Evolutionary conservation across 2,329 filamentous ascomycete genomes (phyloP), one percentile per base, ranked within the genome.

Genomic region (Tricladium varicosporioides): DNA sequence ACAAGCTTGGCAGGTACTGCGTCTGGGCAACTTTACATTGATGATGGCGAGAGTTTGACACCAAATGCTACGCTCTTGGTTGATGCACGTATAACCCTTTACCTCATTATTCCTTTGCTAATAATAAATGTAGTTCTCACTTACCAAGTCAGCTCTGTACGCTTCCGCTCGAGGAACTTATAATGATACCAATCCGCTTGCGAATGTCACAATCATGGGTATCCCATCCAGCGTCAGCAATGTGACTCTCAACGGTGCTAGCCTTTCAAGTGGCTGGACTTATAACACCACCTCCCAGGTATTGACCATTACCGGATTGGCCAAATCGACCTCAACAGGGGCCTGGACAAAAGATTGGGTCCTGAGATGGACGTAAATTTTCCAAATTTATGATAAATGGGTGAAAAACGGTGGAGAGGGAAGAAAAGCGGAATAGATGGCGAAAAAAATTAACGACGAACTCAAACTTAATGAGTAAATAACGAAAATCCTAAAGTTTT

Each of bases 171-270:
- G 71, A 1, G 86, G 86, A 0, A 70, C 66, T 2, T 89, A 78
- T 69, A 69, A 72, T 9, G 85, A 88, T 60, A 71, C 67, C 0
- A 87, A 85, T 63, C 70, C 78, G 0, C 73, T 90, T 13, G 81
- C 78, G 1, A 86, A 85, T 58, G 76, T 89, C 40, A 88, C 84
- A 0, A 69, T 91, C 46, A 61, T 89, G 59, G 87, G 87, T 18
- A 75, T 87, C 1, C 58, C 70, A 2, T 62, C 64, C n/a, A 62
- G 69, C 63, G 64, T 76, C 33, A 68, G 63, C 0, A 71, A 65
- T n/a, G 80, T 89, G 1, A 73, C 70, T 18, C 70, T 88, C 7
- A 83, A 86, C 64, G 80, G 78, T 0, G 61, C 70, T 32, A 56
- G 60, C 1, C 63, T 88, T 9, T 70, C 69, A 0, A 63, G 63